Percentiles rank a stretch among this genome's conserved stretches.
Evolutionary conservation across 2,329 filamentous ascomycete genomes (phyloP).

Genomic region (Piedraia hortae): DNA sequence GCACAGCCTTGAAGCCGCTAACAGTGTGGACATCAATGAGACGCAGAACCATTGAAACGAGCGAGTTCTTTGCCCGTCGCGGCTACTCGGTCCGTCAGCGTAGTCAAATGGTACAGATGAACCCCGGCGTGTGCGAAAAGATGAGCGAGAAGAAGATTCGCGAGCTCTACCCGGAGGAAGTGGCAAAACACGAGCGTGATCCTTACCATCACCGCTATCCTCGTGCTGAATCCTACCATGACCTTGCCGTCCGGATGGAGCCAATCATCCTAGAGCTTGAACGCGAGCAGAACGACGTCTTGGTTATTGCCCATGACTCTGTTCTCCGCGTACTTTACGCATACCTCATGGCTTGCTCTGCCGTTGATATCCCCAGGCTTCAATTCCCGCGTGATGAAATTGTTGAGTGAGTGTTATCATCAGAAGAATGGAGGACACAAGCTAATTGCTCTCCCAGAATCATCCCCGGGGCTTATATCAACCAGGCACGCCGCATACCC

Average conservation of each 20-base stretch:
- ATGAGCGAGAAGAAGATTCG: slow-evolving; percentile 65
- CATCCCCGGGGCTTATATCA: slow-evolving; percentile 90
- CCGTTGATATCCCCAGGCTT: slow-evolving; percentile 73
- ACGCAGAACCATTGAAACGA: slow-evolving; percentile 69
- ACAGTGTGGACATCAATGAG: slow-evolving; percentile 90
- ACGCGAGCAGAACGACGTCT: slow-evolving; percentile 84
- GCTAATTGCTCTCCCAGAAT: slow-evolving; percentile 21
- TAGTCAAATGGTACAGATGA: slow-evolving; percentile 90
- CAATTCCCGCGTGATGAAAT: slow-evolving; percentile 92
- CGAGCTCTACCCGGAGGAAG: slow-evolving; percentile 63
- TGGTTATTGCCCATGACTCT: slow-evolving; percentile 94
- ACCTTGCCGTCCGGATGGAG: slow-evolving; percentile 88
- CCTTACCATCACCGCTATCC: slow-evolving; percentile 95
- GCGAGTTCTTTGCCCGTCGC: slow-evolving; percentile 46
- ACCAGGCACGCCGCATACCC: slow-evolving; percentile 70
- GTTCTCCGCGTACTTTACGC: slow-evolving; percentile 92
- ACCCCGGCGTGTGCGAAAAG: slow-evolving; percentile 86
- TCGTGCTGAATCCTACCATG: slow-evolving; percentile 89
- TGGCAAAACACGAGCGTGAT: slow-evolving; percentile 74
- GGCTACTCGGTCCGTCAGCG: slow-evolving; percentile 75
- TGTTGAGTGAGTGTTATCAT: slow-evolving; percentile 32
- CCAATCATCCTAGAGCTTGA: slow-evolving; percentile 94
- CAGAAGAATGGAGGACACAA: not conserved
- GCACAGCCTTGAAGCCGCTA: slow-evolving; percentile 47
- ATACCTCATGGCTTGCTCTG: slow-evolving; percentile 95